Base-by-base conservation (phyloP, 2,329 filamentous ascomycete species). In the Penicillium rolfsii region DNA sequence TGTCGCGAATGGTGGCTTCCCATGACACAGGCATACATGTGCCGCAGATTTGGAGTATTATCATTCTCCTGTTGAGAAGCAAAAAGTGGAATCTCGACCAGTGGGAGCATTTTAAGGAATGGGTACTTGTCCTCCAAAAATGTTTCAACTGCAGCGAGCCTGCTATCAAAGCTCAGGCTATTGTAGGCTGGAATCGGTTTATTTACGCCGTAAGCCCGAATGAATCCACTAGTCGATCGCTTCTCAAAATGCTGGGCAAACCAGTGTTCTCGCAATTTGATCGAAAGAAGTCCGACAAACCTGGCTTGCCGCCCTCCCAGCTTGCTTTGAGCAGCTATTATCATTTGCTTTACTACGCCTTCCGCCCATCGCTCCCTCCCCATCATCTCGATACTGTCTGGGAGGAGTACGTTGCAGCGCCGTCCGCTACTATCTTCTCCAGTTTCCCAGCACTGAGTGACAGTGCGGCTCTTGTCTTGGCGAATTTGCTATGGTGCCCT, bases 21-120 rank as follows among this genome's bases (percentile, higher is more conserved):
- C 84, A 87, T 64, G 84, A 87, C 12, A 84, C 86, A 24, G 86
- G 85, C 9, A 75, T 82, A 0, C 82, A 86, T 41, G 93, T 96
- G 0, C 93, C 95, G 5, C 90, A 93, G 66, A 91, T 98, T 24
- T 98, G 94, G 94, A 90, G 90, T 60, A 85, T 92, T 38, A 81
- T 96, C 2, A 86, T 94, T 6, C 83, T 97, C 1, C 87, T 97
- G 58, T 81, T 97, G 52, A 87, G 90, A 56, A 81, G 77, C 63
- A 78, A 87, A 78, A 76, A 87, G 74, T 65, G 82, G 81, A 71
- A 87, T 80, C 65, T 88, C 73, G 79, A 85, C 28, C 75, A 80
- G 40, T 98, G 94, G 91, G 83, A 88, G 35, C 86, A 90, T 70
- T 87, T 92, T 64, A 84, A 82, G 30, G 82, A 85, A 5, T 97